Percentiles rank a stretch among this genome's conserved stretches.
Conservation (phyloP, 2,329 filamentous ascomycete species). For the Ophiostoma himal-ulmi region DNA sequence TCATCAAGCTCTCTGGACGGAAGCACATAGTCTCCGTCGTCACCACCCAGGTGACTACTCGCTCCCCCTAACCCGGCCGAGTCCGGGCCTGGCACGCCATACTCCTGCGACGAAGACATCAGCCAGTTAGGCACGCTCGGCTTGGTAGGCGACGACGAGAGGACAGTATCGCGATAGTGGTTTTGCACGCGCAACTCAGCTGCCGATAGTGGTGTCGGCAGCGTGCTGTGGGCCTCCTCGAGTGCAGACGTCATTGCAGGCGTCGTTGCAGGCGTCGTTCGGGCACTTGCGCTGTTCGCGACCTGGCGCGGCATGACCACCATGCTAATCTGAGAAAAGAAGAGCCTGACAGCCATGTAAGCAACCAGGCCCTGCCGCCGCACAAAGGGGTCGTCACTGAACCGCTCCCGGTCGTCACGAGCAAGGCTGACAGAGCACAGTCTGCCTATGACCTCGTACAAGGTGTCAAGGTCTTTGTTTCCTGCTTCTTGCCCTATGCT, state of each 20-base stretch:
- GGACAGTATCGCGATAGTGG: constrained; percentile 1
- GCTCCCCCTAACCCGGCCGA: not conserved
- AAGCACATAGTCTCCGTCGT: not conserved
- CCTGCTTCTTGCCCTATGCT: not conserved
- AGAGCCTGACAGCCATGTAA: constrained; percentile 22
- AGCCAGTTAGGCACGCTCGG: constrained; percentile 10
- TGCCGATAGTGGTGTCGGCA: constrained; percentile 1
- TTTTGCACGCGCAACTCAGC: not conserved
- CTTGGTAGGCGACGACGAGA: constrained; percentile 21
- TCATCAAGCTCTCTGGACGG: constrained; percentile 3
- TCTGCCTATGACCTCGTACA: constrained; percentile 21
- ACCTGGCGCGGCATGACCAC: constrained; percentile 21
- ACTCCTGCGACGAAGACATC: constrained; percentile 21
- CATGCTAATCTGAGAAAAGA: constrained; percentile 27
- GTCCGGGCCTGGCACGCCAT: not conserved
- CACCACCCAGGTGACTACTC: not conserved
- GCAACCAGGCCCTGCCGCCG: constrained; percentile 22
- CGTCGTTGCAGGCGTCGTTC: not conserved
- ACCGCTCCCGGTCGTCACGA: not conserved
- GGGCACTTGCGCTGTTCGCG: not conserved
- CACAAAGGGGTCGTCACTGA: not conserved
- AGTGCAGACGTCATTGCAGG: not conserved
- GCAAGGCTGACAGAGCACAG: constrained; percentile 21
- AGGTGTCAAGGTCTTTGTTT: not conserved
- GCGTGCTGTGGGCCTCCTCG: constrained; percentile 14